phyloP scores from a whole-genome alignment of 2,329 filamentous ascomycete species.

The Penicillium janthinellum region DNA sequence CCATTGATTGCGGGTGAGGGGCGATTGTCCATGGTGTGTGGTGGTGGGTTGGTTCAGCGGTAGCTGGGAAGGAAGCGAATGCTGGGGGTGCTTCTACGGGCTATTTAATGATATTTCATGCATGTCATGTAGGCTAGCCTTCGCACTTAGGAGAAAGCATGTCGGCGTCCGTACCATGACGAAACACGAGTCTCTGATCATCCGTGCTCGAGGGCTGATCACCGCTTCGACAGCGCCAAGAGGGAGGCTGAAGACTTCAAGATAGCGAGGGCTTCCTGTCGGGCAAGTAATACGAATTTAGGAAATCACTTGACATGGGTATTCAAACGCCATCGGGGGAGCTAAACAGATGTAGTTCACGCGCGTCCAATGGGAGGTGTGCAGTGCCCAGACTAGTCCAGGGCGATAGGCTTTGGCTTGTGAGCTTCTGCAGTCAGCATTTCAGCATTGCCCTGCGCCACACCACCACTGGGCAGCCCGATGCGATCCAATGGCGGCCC shows the following conservation, averaged over 20 bases:
- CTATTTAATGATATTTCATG: neutral
- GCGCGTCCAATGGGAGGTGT: constrained; percentile 5
- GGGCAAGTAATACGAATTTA: neutral
- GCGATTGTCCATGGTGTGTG: constrained; percentile 5
- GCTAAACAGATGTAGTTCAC: constrained; percentile 5
- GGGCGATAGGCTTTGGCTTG: neutral
- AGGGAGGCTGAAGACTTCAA: constrained; percentile 1
- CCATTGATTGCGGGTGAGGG: constrained; percentile 14
- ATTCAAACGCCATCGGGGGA: neutral
- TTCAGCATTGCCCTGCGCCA: constrained; percentile 4
- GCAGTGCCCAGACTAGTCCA: constrained; percentile 12
- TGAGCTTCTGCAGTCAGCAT: constrained; percentile 16
- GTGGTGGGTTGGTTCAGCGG: neutral
- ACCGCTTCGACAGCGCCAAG: neutral
- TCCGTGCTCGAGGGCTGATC: neutral
- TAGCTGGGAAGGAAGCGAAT: neutral
- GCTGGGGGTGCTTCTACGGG: neutral
- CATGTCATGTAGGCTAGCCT: neutral
- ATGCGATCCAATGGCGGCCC: constrained; percentile 15
- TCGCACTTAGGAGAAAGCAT: neutral
- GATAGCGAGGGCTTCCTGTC: neutral
- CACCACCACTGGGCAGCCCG: neutral
- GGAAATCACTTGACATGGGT: no score
- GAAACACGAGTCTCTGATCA: neutral
- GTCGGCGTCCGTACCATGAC: neutral